Evolutionary conservation across 257 asterid genomes (phyloP).

Genomic region (Perilla frutescens): DNA sequence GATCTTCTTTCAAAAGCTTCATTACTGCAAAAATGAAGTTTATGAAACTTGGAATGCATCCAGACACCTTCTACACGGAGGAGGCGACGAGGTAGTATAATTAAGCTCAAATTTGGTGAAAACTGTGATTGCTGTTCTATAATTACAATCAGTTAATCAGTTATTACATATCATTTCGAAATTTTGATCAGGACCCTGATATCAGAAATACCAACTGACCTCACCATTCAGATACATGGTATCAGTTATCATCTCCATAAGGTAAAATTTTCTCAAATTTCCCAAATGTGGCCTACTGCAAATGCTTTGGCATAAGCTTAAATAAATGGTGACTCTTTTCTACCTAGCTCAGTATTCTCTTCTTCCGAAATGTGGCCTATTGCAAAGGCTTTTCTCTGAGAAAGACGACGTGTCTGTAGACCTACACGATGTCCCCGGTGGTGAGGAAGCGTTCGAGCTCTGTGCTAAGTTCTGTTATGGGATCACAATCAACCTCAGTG

Average conservation of each 20-base stretch:
- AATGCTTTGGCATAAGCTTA: constrained; percentile 24
- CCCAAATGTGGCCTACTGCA: constrained; percentile 65
- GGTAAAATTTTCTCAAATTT: constrained; percentile 1
- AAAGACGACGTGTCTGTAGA: constrained; percentile 44
- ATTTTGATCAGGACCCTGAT: constrained; percentile 44
- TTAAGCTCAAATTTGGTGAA: neutral
- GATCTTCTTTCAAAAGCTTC: constrained; percentile 11
- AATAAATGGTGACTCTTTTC: constrained; percentile 11
- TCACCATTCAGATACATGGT: constrained; percentile 45
- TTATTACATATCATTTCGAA: neutral
- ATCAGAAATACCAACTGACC: constrained; percentile 53
- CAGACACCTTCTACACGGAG: constrained; percentile 69
- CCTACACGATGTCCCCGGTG: constrained; percentile 72
- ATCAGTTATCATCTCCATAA: constrained; percentile 50
- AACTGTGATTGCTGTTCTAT: neutral
- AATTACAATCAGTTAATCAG: neutral
- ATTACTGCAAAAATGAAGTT: constrained; percentile 55
- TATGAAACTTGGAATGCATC: constrained; percentile 72
- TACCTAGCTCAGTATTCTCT: constrained; percentile 60
- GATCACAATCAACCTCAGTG: constrained; percentile 65
- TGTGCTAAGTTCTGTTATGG: constrained; percentile 80
- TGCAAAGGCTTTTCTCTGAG: constrained; percentile 49
- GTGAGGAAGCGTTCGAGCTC: constrained; percentile 67
- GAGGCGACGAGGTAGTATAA: constrained; percentile 55
- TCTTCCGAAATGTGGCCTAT: constrained; percentile 64